A percentile compares a stretch with the other conserved stretches of the same genome.
These are phyloP conservation scores for Wakefieldia striispora DNA, from an alignment of 768 basidiomycete genomes.

Conservation along the genomic window DNA sequence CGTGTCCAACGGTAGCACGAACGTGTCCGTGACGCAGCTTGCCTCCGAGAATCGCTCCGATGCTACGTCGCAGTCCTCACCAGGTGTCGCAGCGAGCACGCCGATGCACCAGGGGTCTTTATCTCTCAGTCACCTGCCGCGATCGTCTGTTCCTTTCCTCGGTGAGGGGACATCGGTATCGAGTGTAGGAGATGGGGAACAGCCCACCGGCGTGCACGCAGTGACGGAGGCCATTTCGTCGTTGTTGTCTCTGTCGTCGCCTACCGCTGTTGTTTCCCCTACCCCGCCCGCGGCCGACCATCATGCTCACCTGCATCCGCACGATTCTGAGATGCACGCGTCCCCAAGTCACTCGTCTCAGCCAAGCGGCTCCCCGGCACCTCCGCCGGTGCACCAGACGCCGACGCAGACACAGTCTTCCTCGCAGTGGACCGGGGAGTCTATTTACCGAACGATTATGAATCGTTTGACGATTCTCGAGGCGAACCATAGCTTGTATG, in stretches of 20 bases:
- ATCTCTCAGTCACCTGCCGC: background rate
- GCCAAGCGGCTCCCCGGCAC: background rate
- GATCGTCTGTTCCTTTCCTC: background rate
- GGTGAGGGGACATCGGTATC: background rate
- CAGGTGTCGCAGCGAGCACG: background rate
- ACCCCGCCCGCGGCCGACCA: slow-evolving; percentile 1
- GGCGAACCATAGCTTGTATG: slow-evolving; percentile 80
- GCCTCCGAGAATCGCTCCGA: background rate
- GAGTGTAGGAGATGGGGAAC: background rate
- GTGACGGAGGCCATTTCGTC: slow-evolving; percentile 26
- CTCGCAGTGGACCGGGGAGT: slow-evolving; percentile 59
- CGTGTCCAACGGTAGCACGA: slow-evolving; percentile 1
- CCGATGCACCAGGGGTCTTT: background rate
- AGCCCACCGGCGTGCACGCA: slow-evolving; percentile 6
- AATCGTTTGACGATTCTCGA: slow-evolving; percentile 86
- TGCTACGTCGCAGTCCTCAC: background rate
- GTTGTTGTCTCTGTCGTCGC: slow-evolving; percentile 7
- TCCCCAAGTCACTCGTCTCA: slow-evolving; percentile 3
- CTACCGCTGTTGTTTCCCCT: slow-evolving; percentile 1
- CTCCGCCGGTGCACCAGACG: slow-evolving; percentile 3
- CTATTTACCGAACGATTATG: slow-evolving; percentile 95
- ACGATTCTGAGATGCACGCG: slow-evolving; percentile 4
- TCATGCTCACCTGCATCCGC: background rate
- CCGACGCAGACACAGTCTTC: slow-evolving; percentile 2
- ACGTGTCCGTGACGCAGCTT: slow-evolving; percentile 4